Evolutionary conservation across 1,284 basidiomycete species (phyloP).

Genomic region (Trametes versicolor): DNA sequence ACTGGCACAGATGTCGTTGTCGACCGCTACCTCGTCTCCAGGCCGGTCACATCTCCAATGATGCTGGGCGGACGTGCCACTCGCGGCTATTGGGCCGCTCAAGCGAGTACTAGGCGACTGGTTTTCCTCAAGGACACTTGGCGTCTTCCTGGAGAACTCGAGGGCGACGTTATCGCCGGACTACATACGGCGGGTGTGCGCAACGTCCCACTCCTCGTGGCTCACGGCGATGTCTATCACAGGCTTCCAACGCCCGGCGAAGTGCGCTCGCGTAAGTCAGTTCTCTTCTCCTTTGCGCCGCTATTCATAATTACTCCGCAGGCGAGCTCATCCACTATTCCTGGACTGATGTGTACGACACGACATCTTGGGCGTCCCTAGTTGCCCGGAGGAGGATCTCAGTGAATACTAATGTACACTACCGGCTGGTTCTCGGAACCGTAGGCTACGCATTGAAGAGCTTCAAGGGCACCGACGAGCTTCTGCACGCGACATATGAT

Average conservation of each 20-base stretch:
- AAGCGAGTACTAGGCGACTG: neutral
- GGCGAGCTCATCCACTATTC: neutral
- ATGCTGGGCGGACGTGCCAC: constrained; percentile 10
- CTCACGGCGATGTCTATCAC: constrained; percentile 1
- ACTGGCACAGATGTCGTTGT: neutral
- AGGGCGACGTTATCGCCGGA: neutral
- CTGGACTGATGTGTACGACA: neutral
- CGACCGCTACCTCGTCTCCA: constrained; percentile 14
- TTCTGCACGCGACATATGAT: constrained; percentile 14
- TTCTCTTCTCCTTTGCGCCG: too few relatives aligned
- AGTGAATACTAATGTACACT: constrained; percentile 10
- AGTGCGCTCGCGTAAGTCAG: too few relatives aligned
- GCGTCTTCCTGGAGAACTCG: neutral
- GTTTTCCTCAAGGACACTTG: constrained; percentile 28
- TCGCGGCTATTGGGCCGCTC: constrained; percentile 19
- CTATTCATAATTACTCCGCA: too few relatives aligned
- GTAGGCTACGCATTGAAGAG: constrained; percentile 18
- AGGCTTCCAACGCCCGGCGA: neutral
- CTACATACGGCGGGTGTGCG: neutral
- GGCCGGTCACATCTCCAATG: constrained; percentile 12
- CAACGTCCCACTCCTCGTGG: constrained; percentile 3
- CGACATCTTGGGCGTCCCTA: neutral
- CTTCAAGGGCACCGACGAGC: constrained; percentile 19
- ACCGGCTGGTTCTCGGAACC: constrained; percentile 13
- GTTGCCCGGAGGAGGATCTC: neutral